phyloP scores from a whole-genome alignment of 176 grass and related monocot species.

The Triticum timopheevii region DNA sequence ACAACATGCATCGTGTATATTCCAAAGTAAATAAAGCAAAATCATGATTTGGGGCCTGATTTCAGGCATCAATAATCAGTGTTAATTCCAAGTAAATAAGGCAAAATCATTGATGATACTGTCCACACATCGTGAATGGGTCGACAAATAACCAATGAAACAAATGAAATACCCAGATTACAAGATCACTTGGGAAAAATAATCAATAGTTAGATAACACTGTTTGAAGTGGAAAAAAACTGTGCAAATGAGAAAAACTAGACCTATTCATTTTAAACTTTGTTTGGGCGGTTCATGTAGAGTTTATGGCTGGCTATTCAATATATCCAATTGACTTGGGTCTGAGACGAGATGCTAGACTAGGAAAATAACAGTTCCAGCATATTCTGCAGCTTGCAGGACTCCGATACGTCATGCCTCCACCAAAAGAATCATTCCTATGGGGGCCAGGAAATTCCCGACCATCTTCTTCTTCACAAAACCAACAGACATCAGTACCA shows the following conservation, averaged over 20 bases:
- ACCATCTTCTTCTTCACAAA: constrained; percentile 45
- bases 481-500: constrained; percentile 42
- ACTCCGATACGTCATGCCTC: constrained; percentile 48
- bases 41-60: neutral
- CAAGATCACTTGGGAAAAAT: neutral
- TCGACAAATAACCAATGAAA: neutral
- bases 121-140: too few relatives aligned
- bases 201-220: neutral
- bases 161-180: neutral
- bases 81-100: neutral
- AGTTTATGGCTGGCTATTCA: neutral
- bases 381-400: constrained; percentile 47
- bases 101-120: neutral
- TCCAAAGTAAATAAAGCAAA: too few relatives aligned
- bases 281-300: neutral
- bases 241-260: neutral
- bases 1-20: neutral
- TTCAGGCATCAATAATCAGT: neutral
- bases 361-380: constrained; percentile 40
- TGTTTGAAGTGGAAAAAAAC: neutral
- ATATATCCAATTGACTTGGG: neutral
- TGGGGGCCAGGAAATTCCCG: constrained; percentile 35
- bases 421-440: constrained; percentile 49
- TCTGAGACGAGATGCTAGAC: constrained; percentile 33
- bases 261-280: neutral